Percentiles rank a stretch among this genome's conserved stretches.
Conservation (phyloP, 257 asterid species). For the Fraxinus quadrangulata region DNA sequence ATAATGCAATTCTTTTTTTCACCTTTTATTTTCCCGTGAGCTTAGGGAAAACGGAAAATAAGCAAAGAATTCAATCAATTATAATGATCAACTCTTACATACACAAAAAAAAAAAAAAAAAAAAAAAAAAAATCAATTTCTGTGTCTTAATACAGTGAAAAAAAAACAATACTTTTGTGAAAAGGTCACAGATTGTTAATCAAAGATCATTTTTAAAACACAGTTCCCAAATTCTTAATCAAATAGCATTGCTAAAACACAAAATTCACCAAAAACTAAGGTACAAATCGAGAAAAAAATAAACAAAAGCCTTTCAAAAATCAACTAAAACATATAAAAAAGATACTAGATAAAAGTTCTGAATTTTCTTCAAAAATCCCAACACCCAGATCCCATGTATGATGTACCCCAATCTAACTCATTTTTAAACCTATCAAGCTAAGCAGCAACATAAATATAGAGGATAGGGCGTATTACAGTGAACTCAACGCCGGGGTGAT, state of each 20-base stretch:
- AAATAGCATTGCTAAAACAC: not conserved
- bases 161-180: too few relatives aligned
- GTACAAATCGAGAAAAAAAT: not conserved
- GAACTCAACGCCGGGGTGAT: constrained; percentile 76
- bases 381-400: not conserved
- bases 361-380: not conserved
- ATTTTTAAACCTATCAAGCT: constrained; percentile 1
- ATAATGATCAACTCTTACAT: not conserved
- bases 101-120: not conserved
- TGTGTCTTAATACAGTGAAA: not conserved
- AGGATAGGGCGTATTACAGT: constrained; percentile 33
- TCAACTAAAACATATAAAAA: not conserved
- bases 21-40: not conserved
- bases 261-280: not conserved
- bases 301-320: not conserved
- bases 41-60: not conserved
- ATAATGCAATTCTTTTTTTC: not conserved
- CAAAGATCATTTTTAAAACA: too few relatives aligned
- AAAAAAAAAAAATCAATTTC: not conserved
- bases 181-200: not conserved
- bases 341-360: not conserved
- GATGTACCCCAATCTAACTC: not conserved
- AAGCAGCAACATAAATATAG: not conserved
- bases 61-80: not conserved
- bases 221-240: not conserved